These are phyloP conservation scores for Colletotrichum kahawae DNA, from an alignment of 2,329 filamentous ascomycete genomes.

Conservation along the genomic window DNA sequence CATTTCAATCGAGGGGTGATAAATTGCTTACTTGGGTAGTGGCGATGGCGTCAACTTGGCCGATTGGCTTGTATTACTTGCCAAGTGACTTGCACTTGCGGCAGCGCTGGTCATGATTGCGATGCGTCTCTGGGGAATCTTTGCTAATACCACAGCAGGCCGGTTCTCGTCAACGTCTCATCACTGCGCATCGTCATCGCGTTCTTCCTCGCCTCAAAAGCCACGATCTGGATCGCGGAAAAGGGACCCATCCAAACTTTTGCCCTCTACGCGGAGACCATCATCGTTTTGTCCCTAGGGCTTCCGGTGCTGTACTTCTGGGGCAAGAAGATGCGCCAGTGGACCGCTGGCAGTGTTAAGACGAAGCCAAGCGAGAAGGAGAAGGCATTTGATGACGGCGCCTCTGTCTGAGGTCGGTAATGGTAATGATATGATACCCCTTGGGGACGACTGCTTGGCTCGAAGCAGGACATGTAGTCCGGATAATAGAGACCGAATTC, in stretches of 20 bases:
- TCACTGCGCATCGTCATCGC: conserved; percentile 34
- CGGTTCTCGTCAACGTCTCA: conserved; percentile 37
- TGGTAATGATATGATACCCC: background rate
- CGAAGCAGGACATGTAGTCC: background rate
- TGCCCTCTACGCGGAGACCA: conserved; percentile 34
- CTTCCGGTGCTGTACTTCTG: conserved; percentile 30
- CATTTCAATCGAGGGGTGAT: too few species aligned
- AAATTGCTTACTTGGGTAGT: too few species aligned
- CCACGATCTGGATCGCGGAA: conserved; percentile 30
- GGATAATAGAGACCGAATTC: background rate
- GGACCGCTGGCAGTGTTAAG: conserved; percentile 31
- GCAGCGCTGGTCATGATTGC: rapidly evolving
- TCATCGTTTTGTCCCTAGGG: conserved; percentile 33
- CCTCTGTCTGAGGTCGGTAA: background rate
- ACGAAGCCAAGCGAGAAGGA: conserved; percentile 7
- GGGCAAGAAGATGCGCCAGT: conserved; percentile 27
- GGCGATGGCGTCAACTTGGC: too few species aligned
- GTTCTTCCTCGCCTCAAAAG: conserved; percentile 32
- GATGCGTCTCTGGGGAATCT: rapidly evolving
- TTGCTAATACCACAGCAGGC: conserved; percentile 20
- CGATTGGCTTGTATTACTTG: too few species aligned
- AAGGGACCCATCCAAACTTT: conserved; percentile 31
- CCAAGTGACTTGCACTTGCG: too few species aligned
- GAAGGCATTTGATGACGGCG: background rate
- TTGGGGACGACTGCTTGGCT: background rate